Conservation (phyloP, 164 flowering plant genomes). For the Buxus sempervirens region DNA sequence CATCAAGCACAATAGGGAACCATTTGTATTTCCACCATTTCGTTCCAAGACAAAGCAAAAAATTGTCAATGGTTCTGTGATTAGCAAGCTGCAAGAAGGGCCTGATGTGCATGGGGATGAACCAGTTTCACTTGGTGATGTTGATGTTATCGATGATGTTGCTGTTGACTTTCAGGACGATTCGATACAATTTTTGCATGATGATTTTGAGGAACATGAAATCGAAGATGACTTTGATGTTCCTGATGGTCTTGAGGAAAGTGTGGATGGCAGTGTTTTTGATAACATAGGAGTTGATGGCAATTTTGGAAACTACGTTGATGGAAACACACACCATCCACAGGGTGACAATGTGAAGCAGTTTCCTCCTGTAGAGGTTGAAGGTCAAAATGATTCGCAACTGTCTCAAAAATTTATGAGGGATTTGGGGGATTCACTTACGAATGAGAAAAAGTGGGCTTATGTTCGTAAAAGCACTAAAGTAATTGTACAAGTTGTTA, state of each 20-base stretch:
- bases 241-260: slow-evolving; percentile 34
- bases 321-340: slow-evolving; percentile 31
- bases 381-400: slow-evolving; percentile 25
- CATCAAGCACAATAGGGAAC: slow-evolving; percentile 65
- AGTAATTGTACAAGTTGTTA: slow-evolving; percentile 89
- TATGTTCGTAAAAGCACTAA: slow-evolving; percentile 79
- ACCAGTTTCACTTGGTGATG: slow-evolving; percentile 20
- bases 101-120: slow-evolving; percentile 22
- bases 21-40: slow-evolving; percentile 76
- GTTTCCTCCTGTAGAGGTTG: slow-evolving; percentile 22
- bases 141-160: slow-evolving; percentile 29
- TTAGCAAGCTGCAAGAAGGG: slow-evolving; percentile 22
- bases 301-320: slow-evolving; percentile 33
- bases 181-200: slow-evolving; percentile 27
- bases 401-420: slow-evolving; percentile 22
- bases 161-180: slow-evolving; percentile 41
- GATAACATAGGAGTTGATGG: slow-evolving; percentile 33
- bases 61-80: slow-evolving; percentile 26
- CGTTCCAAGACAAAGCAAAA: slow-evolving; percentile 27
- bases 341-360: slow-evolving; percentile 23
- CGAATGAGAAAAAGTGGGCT: slow-evolving; percentile 51
- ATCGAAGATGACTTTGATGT: slow-evolving; percentile 44
- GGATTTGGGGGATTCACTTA: slow-evolving; percentile 16
- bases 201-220: slow-evolving; percentile 56
- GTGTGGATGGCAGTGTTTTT: slow-evolving; percentile 41